Evolutionary conservation across 768 basidiomycete genomes (phyloP).

Genomic region (Boletus subcaerulescens): DNA sequence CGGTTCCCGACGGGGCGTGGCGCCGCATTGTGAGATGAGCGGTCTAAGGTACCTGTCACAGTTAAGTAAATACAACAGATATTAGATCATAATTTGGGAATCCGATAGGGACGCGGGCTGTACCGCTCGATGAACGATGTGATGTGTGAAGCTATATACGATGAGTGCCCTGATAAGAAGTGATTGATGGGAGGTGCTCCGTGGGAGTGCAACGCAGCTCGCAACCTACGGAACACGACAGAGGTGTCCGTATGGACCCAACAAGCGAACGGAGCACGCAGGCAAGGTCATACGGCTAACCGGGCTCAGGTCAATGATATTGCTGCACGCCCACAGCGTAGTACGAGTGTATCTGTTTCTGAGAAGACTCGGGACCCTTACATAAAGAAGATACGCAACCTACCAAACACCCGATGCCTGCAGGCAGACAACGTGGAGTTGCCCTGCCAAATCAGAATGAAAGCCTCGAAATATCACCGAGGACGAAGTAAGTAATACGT

Average conservation of each 20-base stretch:
- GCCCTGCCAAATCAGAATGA: slow-evolving; percentile 48
- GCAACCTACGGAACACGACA: slow-evolving; percentile 11
- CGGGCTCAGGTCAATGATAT: not conserved
- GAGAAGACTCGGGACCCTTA: slow-evolving; percentile 29
- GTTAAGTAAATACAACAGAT: slow-evolving; percentile 7
- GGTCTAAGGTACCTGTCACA: slow-evolving; percentile 20
- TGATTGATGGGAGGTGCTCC: slow-evolving; percentile 47
- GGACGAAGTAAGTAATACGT: slow-evolving; percentile 30
- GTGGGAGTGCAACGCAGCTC: slow-evolving; percentile 26
- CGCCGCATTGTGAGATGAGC: slow-evolving; percentile 17
- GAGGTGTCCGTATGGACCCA: not conserved
- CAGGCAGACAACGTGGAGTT: slow-evolving; percentile 74
- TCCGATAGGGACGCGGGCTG: slow-evolving; percentile 31
- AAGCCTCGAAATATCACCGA: slow-evolving; percentile 41
- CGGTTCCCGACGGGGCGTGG: slow-evolving; percentile 14
- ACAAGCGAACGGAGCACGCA: not conserved
- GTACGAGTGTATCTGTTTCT: not conserved
- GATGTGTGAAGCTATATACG: slow-evolving; percentile 36
- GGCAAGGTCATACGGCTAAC: not conserved
- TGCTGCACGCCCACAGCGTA: not conserved
- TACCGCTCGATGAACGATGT: slow-evolving; percentile 26
- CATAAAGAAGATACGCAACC: slow-evolving; percentile 43
- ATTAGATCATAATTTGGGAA: slow-evolving; percentile 25
- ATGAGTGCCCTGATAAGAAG: slow-evolving; percentile 44
- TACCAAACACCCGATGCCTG: slow-evolving; percentile 53